Percentiles rank a stretch among this genome's conserved stretches.
Conservation (phyloP, 148 eudicot genomes). For the Pouteria glomerata region DNA sequence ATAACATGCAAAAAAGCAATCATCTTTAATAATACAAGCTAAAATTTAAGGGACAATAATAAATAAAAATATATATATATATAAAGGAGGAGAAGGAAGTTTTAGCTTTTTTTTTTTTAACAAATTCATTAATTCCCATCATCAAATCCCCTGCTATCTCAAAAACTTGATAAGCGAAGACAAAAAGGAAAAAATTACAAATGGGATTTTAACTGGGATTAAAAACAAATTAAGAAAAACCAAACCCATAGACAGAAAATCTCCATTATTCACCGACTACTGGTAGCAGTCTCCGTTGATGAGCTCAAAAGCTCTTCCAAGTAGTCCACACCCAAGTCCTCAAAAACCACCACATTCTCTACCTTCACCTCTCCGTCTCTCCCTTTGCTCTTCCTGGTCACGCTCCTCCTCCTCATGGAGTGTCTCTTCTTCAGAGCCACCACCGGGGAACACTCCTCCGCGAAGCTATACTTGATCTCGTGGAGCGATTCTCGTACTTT, state of each 20-base stretch:
- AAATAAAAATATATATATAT: background rate
- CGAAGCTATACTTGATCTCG: constrained; percentile 34
- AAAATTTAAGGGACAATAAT: background rate
- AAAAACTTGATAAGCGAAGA: constrained; percentile 6
- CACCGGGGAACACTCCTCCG: constrained; percentile 54
- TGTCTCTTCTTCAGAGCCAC: constrained; percentile 58
- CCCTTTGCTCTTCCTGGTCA: constrained; percentile 12
- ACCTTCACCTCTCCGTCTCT: constrained; percentile 9
- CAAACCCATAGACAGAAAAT: background rate
- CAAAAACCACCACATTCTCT: constrained; percentile 55
- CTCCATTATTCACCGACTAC: background rate
- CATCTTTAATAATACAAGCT: background rate
- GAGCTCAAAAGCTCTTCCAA: constrained; percentile 57
- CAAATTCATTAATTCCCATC: background rate
- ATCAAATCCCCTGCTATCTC: constrained; percentile 1
- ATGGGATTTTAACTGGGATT: background rate
- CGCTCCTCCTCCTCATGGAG: constrained; percentile 37
- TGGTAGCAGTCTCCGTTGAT: background rate
- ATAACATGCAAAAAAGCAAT: background rate
- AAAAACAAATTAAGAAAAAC: background rate
- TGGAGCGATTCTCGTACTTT: constrained; percentile 44
- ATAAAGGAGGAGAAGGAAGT: background rate
- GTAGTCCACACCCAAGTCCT: constrained; percentile 69
- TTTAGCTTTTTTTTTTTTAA: too few relatives aligned
- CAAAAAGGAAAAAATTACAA: background rate